A percentile compares a stretch with the other conserved stretches of the same genome.
Evolutionary conservation across 768 basidiomycete genomes (phyloP).

Genomic region (Tulasnella sp.): DNA sequence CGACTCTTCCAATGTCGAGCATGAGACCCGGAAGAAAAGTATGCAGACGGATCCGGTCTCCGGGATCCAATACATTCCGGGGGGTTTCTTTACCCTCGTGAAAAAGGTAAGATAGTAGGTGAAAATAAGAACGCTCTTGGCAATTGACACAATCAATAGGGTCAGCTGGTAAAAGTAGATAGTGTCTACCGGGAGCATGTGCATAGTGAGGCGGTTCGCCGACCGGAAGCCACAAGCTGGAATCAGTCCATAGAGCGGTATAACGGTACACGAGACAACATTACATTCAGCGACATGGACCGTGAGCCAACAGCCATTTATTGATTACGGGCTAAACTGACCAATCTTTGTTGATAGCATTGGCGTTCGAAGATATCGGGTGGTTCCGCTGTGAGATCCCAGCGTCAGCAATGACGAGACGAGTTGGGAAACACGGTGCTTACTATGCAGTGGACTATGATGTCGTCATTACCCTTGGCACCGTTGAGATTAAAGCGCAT

Average conservation of each 20-base stretch:
- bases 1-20: slow-evolving; percentile 53
- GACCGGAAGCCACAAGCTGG: not conserved
- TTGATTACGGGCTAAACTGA: not conserved
- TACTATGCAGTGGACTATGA: not conserved
- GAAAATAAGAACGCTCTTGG: not conserved
- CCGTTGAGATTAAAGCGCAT: not conserved
- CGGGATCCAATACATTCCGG: not conserved
- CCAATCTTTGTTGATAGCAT: not conserved
- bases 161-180: not conserved
- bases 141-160: not conserved
- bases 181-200: not conserved
- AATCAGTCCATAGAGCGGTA: not conserved
- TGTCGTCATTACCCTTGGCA: not conserved
- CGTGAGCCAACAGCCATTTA: not conserved
- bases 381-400: not conserved
- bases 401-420: not conserved
- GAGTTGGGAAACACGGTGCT: not conserved
- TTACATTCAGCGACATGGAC: not conserved
- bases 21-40: slow-evolving; percentile 47
- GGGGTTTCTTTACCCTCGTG: not conserved
- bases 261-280: not conserved
- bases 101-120: not conserved
- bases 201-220: not conserved
- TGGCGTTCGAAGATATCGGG: not conserved
- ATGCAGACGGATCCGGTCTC: slow-evolving; percentile 26